Evolutionary conservation across 768 basidiomycete genomes (phyloP).

Genomic region (Suillus variegatus): DNA sequence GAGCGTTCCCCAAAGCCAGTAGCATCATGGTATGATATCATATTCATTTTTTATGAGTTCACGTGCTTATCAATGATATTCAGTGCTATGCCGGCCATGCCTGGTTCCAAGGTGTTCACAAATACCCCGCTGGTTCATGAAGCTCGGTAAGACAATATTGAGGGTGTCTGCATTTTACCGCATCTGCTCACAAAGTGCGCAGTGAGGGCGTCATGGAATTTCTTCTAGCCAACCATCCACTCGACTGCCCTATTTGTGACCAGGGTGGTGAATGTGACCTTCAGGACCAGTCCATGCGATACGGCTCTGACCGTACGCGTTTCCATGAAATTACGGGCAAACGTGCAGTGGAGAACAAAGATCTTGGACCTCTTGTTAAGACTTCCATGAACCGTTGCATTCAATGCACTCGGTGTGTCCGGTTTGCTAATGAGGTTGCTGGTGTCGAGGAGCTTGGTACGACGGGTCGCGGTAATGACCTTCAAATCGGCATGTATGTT

Average conservation of each 20-base stretch:
- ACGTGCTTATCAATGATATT: conserved; percentile 9
- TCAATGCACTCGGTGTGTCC: conserved; percentile 98
- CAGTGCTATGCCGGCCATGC: conserved; percentile 98
- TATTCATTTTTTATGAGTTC: not conserved
- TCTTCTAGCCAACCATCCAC: conserved; percentile 93
- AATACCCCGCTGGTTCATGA: conserved; percentile 90
- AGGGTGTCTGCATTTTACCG: not conserved
- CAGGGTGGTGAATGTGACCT: conserved; percentile 99
- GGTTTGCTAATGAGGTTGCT: conserved; percentile 98
- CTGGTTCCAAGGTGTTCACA: conserved; percentile 88
- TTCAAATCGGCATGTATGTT: conserved; percentile 98
- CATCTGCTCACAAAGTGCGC: conserved; percentile 17
- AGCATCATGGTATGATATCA: conserved; percentile 74
- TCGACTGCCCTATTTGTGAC: conserved; percentile 98
- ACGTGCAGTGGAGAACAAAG: conserved; percentile 97
- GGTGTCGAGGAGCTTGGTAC: conserved; percentile 98
- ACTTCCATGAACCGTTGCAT: conserved; percentile 99
- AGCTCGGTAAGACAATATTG: conserved; percentile 56
- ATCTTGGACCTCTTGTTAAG: conserved; percentile 96
- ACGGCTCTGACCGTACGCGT: conserved; percentile 94
- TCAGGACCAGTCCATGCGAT: conserved; percentile 99
- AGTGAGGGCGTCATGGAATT: conserved; percentile 99
- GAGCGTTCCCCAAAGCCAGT: conserved; percentile 94
- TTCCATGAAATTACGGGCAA: conserved; percentile 99
- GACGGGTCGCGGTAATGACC: conserved; percentile 95